phyloP scores from a whole-genome alignment of 768 basidiomycete species.

The Lactifluus echinatus region DNA sequence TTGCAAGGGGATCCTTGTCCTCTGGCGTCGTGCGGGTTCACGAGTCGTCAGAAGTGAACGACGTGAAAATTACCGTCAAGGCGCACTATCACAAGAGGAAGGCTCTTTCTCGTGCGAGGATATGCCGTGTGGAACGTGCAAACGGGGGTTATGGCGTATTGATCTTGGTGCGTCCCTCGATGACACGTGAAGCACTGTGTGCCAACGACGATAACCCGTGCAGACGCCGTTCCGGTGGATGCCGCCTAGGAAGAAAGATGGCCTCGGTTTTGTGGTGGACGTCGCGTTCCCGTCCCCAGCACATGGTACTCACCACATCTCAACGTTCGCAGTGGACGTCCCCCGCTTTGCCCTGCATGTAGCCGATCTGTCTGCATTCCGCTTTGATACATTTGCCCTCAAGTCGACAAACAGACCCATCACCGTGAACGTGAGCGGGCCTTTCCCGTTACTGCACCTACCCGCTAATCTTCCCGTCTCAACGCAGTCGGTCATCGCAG shows the following conservation, averaged over 20 bases:
- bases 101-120: neutral
- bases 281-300: conserved; percentile 1
- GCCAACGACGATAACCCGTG: too few species aligned
- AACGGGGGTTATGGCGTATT: neutral
- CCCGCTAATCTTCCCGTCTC: neutral
- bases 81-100: neutral
- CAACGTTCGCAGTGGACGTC: neutral
- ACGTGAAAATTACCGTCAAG: conserved; percentile 1
- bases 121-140: neutral
- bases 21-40: conserved; percentile 6
- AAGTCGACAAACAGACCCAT: conserved; percentile 2
- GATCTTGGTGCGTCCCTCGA: conserved; percentile 3
- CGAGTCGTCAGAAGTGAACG: neutral
- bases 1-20: neutral
- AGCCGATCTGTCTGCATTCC: neutral
- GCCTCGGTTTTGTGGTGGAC: neutral
- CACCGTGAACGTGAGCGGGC: neutral
- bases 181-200: too few species aligned
- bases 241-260: neutral
- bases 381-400: neutral
- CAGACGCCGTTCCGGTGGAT: conserved; percentile 5
- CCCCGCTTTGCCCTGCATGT: neutral
- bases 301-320: neutral
- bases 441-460: neutral
- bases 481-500: neutral